A percentile compares a stretch with the other conserved stretches of the same genome.
Evolutionary conservation across 2,329 filamentous ascomycete species (phyloP).

Genomic region (Aspergillus eucalypticola): DNA sequence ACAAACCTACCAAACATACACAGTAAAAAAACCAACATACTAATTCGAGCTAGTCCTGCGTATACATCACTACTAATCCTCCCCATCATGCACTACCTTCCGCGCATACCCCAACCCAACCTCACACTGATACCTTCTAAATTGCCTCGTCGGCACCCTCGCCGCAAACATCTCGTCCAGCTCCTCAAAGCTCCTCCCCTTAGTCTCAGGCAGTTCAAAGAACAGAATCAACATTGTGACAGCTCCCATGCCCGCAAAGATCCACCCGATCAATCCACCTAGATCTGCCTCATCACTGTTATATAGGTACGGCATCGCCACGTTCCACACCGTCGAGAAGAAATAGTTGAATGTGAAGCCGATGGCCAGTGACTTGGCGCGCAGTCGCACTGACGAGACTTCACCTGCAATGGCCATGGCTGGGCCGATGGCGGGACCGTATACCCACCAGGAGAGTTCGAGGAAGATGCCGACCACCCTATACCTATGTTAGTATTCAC

Average conservation of each 20-base stretch:
- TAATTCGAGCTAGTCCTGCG: no score
- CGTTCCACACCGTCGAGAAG: slow-evolving; percentile 8
- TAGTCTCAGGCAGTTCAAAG: slow-evolving; percentile 9
- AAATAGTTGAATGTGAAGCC: slow-evolving; percentile 6
- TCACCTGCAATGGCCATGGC: slow-evolving; percentile 8
- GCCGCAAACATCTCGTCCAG: slow-evolving; percentile 19
- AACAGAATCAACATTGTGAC: background rate
- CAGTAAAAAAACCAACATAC: no score
- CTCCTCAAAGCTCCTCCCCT: slow-evolving; percentile 18
- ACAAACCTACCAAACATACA: no score
- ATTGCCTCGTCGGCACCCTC: slow-evolving; percentile 9
- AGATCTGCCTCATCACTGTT: slow-evolving; percentile 10
- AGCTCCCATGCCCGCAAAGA: slow-evolving; percentile 1
- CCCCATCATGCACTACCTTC: background rate
- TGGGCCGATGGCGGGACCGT: slow-evolving; percentile 8
- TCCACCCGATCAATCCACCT: slow-evolving; percentile 10
- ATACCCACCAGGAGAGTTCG: slow-evolving; percentile 5
- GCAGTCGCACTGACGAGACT: slow-evolving; percentile 1
- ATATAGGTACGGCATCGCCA: slow-evolving; percentile 12
- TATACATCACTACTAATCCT: background rate
- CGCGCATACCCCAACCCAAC: background rate
- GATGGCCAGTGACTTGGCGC: slow-evolving; percentile 6
- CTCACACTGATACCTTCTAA: slow-evolving; percentile 5
- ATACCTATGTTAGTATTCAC: background rate
- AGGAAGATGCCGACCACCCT: slow-evolving; percentile 8